Base-by-base conservation (phyloP, 148 eudicot genomes). In the Nepenthes gracilis region DNA sequence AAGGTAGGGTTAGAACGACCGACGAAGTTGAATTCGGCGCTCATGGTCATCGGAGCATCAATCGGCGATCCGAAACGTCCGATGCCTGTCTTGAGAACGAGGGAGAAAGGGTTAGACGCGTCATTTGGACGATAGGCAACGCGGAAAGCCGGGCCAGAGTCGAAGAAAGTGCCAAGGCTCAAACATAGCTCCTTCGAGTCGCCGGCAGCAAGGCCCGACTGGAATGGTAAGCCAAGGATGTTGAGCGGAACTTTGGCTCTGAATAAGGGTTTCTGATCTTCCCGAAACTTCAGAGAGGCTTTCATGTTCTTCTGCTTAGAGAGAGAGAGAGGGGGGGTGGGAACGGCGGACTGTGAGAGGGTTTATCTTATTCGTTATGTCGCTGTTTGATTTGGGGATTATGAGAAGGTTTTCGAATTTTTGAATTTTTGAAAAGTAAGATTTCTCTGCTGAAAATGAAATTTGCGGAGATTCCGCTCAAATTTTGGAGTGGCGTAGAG, bases 211-310 rank as follows among this genome's bases (percentile, higher is more conserved):
- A 91, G 52, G 0, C 78, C 75, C 1, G 97, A 87, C 61, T 87
- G 90, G 51, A 87, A 85, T 0, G 96, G 97, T 32, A 81, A 67
- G 5, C 77, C 80, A 2, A 80, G 61, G 43, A 91, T 74, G 64
- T 66, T 83, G n/a, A 91, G 66, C 1, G 96, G 96, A 15, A 91
- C 65, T 72, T 85, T 91, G n/a, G 96, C 90, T 54, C 88, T 72
- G 62, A 80, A 67, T 0, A 91, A 65, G 2, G 97, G 97, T 40
- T 76, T 87, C 53, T 80, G 78, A 45, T 91, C 97, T 36, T 91
- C 96, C 34, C 97, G 74, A 43, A 91, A 85, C 71, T 80, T 87
- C 7, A 91, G 62, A 2, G 97, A 91, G 4, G 96, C 97, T 66
- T 91, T 91, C 97, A 91, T 91, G 7, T 64, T 70, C 32, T 52